Base-by-base conservation (phyloP, 192 early-diverging fungal genomes). In the Coemansia umbellata region DNA sequence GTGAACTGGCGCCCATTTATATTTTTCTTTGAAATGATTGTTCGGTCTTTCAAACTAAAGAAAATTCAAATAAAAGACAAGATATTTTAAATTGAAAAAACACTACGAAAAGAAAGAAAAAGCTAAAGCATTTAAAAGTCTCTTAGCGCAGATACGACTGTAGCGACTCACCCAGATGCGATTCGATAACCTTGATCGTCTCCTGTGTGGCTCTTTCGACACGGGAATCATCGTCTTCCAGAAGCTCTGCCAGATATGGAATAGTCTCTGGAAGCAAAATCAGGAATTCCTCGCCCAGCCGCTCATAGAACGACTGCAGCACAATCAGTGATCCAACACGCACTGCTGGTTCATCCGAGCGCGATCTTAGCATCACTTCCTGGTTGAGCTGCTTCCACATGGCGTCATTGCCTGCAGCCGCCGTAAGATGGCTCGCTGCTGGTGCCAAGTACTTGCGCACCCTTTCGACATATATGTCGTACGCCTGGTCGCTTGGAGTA, bases 211-310 rank as follows among this genome's bases (percentile, higher is more conserved):
- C 76, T 22, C 79, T 79, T 68, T 95, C 91, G 3, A 99, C 92
- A 40, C 86, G 80, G 31, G 75, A 66, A 52, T 95, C 90, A 33
- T 91, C 88, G 58, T 98, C 91, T 69, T 99, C 96, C 87, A 95
- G 85, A 23, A 97, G 65, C 71, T 99, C 96, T 2, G 92, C 91
- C 63, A 99, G 63, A 62, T 88, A 89, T 5, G 96, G 92, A 40
- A 99, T 90, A 31, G 91, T 96, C 68, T 97, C 93, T 9, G 94
- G 91, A 67, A 99, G 79, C 51, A 93, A 73, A 22, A 91, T 79
- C 30, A 97, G 75, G 75, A 90, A 93, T 61, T 94, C 93, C 61
- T 99, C 96, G n/a, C 94, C 93, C 8, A 96, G 74, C 26, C 81
- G 78, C 47, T 80, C 73, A 59, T 96, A 99, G 30, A 96, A 83